These are phyloP conservation scores for Coprinopsis strossmayeri DNA, from an alignment of 768 basidiomycete genomes.

Conservation along the genomic window DNA sequence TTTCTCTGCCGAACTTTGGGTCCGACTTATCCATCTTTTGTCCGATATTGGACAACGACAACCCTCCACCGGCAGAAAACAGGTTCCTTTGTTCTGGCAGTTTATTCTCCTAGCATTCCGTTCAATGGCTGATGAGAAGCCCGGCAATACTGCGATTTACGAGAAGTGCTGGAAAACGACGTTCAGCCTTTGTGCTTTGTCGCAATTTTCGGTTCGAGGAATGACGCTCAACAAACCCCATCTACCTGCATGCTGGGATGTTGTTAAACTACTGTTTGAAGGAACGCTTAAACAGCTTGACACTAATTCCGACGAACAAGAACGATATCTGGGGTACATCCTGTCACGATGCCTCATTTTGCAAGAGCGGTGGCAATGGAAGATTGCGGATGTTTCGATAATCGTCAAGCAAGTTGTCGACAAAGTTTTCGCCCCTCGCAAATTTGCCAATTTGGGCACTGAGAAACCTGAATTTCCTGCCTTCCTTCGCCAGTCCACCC, in stretches of 20 bases:
- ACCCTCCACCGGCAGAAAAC: conserved; percentile 10
- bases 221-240: conserved; percentile 26
- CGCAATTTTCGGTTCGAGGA: conserved; percentile 65
- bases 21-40: conserved; percentile 60
- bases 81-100: conserved; percentile 39
- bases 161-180: conserved; percentile 71
- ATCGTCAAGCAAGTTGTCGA: conserved; percentile 61
- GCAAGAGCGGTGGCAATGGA: conserved; percentile 74
- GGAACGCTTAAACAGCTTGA: conserved; percentile 52
- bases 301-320: conserved; percentile 31
- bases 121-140: conserved; percentile 15
- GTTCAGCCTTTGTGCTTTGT: conserved; percentile 65
- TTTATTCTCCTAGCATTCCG: conserved; percentile 30
- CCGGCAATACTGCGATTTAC: conserved; percentile 19
- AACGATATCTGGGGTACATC: conserved; percentile 42
- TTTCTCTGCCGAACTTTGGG: conserved; percentile 63
- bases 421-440: conserved; percentile 65
- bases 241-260: conserved; percentile 59
- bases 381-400: conserved; percentile 43
- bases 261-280: conserved; percentile 31
- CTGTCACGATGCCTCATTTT: conserved; percentile 70
- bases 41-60: conserved; percentile 14
- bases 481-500: conserved; percentile 56
- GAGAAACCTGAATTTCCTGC: conserved; percentile 61
- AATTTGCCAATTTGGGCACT: conserved; percentile 63